These are phyloP conservation scores for Stephania japonica DNA, from an alignment of 164 flowering plant genomes.

Conservation along the genomic window DNA sequence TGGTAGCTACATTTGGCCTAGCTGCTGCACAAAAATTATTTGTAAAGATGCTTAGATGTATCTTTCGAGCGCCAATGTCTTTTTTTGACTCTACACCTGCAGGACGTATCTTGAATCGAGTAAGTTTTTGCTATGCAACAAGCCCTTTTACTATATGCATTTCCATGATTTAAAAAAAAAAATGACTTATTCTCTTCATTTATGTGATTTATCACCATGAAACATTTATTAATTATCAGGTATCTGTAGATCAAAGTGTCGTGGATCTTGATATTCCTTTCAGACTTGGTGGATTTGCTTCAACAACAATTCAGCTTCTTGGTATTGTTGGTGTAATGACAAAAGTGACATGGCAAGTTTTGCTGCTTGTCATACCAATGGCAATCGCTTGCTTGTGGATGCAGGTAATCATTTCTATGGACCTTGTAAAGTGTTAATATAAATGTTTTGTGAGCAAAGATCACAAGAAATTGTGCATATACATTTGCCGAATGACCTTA, in stretches of 20 bases:
- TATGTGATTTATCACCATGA: conserved; percentile 10
- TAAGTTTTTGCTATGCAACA: conserved; percentile 36
- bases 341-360: conserved; percentile 91
- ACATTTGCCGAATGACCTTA: not conserved
- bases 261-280: conserved; percentile 99
- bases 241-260: conserved; percentile 98
- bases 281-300: conserved; percentile 98
- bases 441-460: not conserved
- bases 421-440: not conserved
- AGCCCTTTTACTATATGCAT: not conserved
- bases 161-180: not conserved
- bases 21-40: conserved; percentile 93
- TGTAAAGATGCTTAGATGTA: conserved; percentile 70
- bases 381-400: conserved; percentile 97
- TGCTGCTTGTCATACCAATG: conserved; percentile 94
- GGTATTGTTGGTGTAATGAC: conserved; percentile 98
- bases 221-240: conserved; percentile 43
- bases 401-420: conserved; percentile 57
- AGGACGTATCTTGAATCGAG: conserved; percentile 94
- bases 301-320: conserved; percentile 92
- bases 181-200: not conserved
- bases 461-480: not conserved
- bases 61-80: conserved; percentile 95
- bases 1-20: conserved; percentile 94
- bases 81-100: conserved; percentile 98